Evolutionary conservation across 129 eudicot genomes (phyloP).

Genomic region (Kitagawia praeruptora): DNA sequence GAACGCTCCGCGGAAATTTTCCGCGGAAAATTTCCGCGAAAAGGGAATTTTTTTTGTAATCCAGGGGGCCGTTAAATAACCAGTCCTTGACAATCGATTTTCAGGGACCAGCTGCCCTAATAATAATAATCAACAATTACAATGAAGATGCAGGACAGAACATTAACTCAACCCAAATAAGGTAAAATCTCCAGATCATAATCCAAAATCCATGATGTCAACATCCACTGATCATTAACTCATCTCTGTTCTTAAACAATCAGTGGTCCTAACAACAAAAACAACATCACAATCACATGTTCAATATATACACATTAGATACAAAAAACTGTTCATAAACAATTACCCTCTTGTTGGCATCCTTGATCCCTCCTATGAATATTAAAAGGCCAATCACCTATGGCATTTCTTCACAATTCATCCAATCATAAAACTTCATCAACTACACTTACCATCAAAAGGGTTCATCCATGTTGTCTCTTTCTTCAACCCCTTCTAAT

Average conservation of each 20-base stretch:
- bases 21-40: no score
- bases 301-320: background rate
- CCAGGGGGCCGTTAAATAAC: no score
- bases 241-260: background rate
- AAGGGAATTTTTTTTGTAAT: no score
- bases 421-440: conserved; percentile 22
- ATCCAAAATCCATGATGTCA: background rate
- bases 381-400: conserved; percentile 18
- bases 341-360: background rate
- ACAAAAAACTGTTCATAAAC: background rate
- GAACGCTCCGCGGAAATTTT: no score
- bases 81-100: no score
- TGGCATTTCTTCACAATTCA: conserved; percentile 22
- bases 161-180: no score
- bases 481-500: background rate
- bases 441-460: conserved; percentile 2
- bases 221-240: background rate
- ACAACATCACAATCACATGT: background rate
- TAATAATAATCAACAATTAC: no score
- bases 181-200: background rate
- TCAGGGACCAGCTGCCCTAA: no score
- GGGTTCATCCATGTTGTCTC: conserved; percentile 34
- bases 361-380: background rate
- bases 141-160: no score
- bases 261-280: background rate